Conservation (phyloP, 306 rosid genomes). For the Sechiopsis laciniata region DNA sequence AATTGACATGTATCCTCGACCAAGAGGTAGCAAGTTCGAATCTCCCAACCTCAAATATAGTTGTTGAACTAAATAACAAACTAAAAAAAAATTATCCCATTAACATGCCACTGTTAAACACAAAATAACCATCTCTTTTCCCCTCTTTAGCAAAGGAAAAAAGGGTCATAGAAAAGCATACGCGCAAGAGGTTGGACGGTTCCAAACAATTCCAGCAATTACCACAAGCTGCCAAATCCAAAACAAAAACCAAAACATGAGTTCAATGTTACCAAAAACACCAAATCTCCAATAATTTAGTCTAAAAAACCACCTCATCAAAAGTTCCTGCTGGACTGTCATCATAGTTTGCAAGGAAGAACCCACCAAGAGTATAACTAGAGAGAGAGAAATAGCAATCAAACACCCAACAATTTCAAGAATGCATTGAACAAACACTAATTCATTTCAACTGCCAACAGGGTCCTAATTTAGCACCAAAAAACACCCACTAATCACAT, state of each 20-base stretch:
- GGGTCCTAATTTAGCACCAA: not conserved
- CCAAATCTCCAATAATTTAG: not conserved
- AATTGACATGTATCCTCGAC: too few relatives aligned
- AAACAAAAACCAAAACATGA: not conserved
- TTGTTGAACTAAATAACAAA: not conserved
- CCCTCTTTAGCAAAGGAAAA: not conserved
- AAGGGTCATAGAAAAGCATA: not conserved
- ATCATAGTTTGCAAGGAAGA: slow-evolving; percentile 86
- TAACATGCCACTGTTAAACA: not conserved
- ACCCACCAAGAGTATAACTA: slow-evolving; percentile 50
- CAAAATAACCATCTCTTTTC: not conserved
- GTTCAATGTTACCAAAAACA: not conserved
- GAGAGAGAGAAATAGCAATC: too few relatives aligned
- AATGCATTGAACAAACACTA: not conserved
- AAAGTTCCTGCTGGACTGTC: slow-evolving; percentile 86
- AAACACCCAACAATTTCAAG: not conserved
- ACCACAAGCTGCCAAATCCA: slow-evolving; percentile 14
- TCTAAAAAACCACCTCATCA: slow-evolving; percentile 57
- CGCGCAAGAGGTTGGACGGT: too few relatives aligned
- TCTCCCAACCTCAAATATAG: not conserved
- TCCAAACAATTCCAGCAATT: too few relatives aligned
- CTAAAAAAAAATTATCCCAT: not conserved
- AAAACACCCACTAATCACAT: not conserved
- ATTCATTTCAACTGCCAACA: not conserved
- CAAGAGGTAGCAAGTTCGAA: too few relatives aligned